Base-by-base conservation (phyloP, 306 rosid genomes). In the Hylodesmum podocarpum region DNA sequence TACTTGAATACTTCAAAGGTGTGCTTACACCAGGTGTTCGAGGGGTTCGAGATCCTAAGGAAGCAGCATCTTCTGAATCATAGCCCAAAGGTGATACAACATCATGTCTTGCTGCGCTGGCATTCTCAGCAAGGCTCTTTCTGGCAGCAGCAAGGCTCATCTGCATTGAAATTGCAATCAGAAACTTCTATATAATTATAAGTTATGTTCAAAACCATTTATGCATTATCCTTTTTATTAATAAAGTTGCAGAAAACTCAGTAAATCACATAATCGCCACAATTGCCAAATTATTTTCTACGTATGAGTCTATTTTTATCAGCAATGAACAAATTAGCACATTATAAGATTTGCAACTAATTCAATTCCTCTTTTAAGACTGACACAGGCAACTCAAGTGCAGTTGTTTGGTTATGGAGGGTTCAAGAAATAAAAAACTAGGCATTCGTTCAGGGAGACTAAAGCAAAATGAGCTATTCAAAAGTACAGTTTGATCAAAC, bases 121-220 rank as follows among this genome's bases (percentile, higher is more conserved):
- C 49, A 54, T 75, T 82, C 49, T 87, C 96, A 53, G 76, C 82
- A 77, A 93, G 92, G 89, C 94, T 93, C 93, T 72, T 92, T 76
- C 87, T 88, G 37, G 99, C 98, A 47, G 90, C 90, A 72, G 96
- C 80, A 72, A 96, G 97, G 83, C 94, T 96, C 87, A 40, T 86
- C 99, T 96, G 97, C 89, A 79, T 66, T 47, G 70, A 71, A 79
- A 75, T 80, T 67, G 78, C 69, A 85, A 59, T 76, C 16, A 74
- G 72, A 55, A 75, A 64, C 25, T 62, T 74, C 15, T 6, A 19
- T 53, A 72, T 18, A 33, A 66, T 12, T 69, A 13, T 40, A 55
- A 27, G n/a, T 33, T 54, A 75, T 71, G 58, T 40, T 43, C 59
- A 15, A 58, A 58, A 80, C 3, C 37, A 63, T 24, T 50, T 36